phyloP scores from a whole-genome alignment of 306 rosid species.

The Comarum palustre region DNA sequence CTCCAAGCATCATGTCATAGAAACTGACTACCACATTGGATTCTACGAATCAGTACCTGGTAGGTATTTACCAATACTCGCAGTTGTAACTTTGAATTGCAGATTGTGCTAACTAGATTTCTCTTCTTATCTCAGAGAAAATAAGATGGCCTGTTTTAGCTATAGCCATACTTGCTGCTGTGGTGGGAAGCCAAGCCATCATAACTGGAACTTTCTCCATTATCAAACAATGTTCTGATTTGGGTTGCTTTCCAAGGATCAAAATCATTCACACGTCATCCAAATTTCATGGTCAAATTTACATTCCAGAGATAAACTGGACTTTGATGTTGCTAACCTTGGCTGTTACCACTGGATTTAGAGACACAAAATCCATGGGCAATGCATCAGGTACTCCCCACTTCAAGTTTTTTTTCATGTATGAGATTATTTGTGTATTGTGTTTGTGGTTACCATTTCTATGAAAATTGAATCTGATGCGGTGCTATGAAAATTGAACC shows the following conservation, averaged over 20 bases:
- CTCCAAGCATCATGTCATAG: slow-evolving; percentile 63
- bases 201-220: slow-evolving; percentile 94
- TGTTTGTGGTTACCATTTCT: not conserved
- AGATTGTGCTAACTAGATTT: slow-evolving; percentile 10
- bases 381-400: slow-evolving; percentile 78
- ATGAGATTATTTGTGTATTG: not conserved
- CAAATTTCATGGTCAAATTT: slow-evolving; percentile 86
- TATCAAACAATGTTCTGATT: slow-evolving; percentile 83
- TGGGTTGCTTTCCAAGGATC: slow-evolving; percentile 91
- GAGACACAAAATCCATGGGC: slow-evolving; percentile 97
- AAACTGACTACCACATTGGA: slow-evolving; percentile 68
- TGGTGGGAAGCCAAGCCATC: slow-evolving; percentile 96
- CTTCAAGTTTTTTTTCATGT: slow-evolving; percentile 9
- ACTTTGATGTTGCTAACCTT: slow-evolving; percentile 78
- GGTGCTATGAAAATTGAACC: not conserved
- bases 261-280: slow-evolving; percentile 83
- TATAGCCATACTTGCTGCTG: slow-evolving; percentile 93
- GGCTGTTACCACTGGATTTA: slow-evolving; percentile 78
- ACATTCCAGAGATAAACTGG: slow-evolving; percentile 96
- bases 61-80: slow-evolving; percentile 30
- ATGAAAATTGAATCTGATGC: no score
- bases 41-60: slow-evolving; percentile 95
- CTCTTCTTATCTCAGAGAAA: slow-evolving; percentile 39
- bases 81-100: slow-evolving; percentile 4
- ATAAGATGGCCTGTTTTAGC: slow-evolving; percentile 90